Percentiles rank a stretch among this genome's conserved stretches.
phyloP scores from a whole-genome alignment of 768 basidiomycete genomes.

The Heimioporus sp. region DNA sequence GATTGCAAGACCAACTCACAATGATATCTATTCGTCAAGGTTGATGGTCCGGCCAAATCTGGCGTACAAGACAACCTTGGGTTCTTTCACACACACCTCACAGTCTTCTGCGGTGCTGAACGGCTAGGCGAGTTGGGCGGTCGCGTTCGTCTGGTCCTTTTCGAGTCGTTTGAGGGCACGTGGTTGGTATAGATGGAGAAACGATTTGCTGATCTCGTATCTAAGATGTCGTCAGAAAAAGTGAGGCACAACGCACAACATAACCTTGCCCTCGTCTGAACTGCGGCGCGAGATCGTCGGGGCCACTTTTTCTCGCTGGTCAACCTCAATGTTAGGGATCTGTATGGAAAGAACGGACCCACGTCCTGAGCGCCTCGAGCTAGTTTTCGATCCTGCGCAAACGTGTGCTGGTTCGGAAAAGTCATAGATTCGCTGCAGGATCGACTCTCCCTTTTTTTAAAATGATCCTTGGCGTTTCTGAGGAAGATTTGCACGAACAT shows the following conservation, averaged over 20 bases:
- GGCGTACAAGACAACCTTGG: constrained; percentile 79
- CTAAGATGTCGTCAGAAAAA: constrained; percentile 35
- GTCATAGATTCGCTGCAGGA: too few relatives aligned
- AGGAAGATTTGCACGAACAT: too few relatives aligned
- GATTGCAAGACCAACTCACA: too few relatives aligned
- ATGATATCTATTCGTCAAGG: constrained; percentile 62
- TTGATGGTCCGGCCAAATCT: constrained; percentile 95
- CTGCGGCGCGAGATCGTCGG: constrained; percentile 83
- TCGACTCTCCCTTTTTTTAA: too few relatives aligned
- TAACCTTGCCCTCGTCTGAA: constrained; percentile 83
- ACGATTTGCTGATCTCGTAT: constrained; percentile 89
- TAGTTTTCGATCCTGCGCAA: constrained; percentile 69
- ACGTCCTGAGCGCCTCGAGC: constrained; percentile 70
- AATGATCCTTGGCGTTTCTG: too few relatives aligned
- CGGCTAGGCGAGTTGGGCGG: constrained; percentile 51
- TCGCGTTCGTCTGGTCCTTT: constrained; percentile 61
- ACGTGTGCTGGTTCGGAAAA: constrained; percentile 88
- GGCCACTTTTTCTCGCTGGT: constrained; percentile 90
- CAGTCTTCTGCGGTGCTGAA: constrained; percentile 59
- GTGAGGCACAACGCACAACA: constrained; percentile 52
- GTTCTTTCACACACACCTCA: constrained; percentile 73
- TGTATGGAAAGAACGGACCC: background rate
- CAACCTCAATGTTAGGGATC: background rate
- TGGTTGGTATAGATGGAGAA: constrained; percentile 71
- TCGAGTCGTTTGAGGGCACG: constrained; percentile 72